A percentile compares a stretch with the other conserved stretches of the same genome.
These are phyloP conservation scores for Talaromyces borbonicus DNA, from an alignment of 495 filamentous ascomycete species.

Conservation along the genomic window DNA sequence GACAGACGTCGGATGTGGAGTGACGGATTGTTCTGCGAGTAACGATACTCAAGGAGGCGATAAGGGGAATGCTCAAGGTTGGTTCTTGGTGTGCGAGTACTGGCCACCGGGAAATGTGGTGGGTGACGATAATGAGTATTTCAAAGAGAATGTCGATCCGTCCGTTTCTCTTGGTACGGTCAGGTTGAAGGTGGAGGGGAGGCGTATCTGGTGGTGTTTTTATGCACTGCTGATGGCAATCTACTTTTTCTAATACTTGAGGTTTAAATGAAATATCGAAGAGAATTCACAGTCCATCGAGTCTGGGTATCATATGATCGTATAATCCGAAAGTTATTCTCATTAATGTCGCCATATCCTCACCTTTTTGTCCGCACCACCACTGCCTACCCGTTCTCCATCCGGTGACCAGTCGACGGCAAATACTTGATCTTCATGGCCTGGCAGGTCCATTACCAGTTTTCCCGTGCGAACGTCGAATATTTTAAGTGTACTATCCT, in stretches of 20 bases:
- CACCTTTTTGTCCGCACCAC: conserved; percentile 87
- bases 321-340: conserved; percentile 1
- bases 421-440: conserved; percentile 91
- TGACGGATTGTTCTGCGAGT: conserved; percentile 43
- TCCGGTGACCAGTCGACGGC: conserved; percentile 89
- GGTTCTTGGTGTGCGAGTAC: conserved; percentile 79
- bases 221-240: background rate
- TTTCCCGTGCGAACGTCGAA: conserved; percentile 86
- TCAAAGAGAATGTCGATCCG: conserved; percentile 28
- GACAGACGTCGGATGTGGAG: conserved; percentile 58
- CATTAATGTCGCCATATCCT: conserved; percentile 71
- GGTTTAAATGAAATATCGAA: background rate
- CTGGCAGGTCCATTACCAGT: conserved; percentile 76
- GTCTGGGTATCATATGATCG: conserved; percentile 5
- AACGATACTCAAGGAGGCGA: conserved; percentile 5
- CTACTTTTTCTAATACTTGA: background rate
- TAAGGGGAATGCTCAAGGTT: conserved; percentile 39
- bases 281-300: background rate
- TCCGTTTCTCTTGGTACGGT: background rate
- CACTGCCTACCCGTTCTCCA: conserved; percentile 74
- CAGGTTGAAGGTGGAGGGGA: background rate
- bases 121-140: conserved; percentile 40
- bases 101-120: conserved; percentile 62
- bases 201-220: background rate
- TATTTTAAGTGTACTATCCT: conserved; percentile 91